Percentiles rank a stretch among this genome's conserved stretches.
Conservation (phyloP, 2,329 filamentous ascomycete genomes). For the Talaromyces funiculosus region DNA sequence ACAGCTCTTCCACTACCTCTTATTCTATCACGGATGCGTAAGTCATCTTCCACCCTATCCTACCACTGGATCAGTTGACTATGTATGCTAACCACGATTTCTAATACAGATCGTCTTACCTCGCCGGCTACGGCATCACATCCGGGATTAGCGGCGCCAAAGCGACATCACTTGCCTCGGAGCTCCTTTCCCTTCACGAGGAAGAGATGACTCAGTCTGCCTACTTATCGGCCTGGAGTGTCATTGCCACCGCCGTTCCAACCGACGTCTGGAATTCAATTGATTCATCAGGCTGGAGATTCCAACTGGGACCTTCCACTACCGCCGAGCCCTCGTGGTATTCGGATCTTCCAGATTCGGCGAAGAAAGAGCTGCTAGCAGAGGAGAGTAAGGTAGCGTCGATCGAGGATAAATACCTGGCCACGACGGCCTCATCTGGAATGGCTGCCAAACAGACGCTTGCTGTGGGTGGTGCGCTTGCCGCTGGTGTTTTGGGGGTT, state of each 20-base stretch:
- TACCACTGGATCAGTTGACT: not conserved
- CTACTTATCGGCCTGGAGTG: not conserved
- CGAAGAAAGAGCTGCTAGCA: not conserved
- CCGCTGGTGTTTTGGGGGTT: slow-evolving; percentile 7
- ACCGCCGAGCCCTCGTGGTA: slow-evolving; percentile 8
- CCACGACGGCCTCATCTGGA: not conserved
- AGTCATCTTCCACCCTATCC: not conserved
- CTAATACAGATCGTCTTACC: not conserved
- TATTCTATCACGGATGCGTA: not conserved
- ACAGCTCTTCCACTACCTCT: not conserved
- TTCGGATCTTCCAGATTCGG: slow-evolving; percentile 5
- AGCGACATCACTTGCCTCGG: slow-evolving; percentile 6
- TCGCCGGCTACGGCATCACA: slow-evolving; percentile 2
- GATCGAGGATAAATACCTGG: not conserved
- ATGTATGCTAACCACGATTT: not conserved
- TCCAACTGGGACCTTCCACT: not conserved
- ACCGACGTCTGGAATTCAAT: not conserved
- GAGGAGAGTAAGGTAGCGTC: slow-evolving; percentile 2
- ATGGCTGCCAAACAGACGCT: slow-evolving; percentile 6
- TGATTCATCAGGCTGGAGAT: not conserved
- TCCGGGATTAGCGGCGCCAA: slow-evolving; percentile 4
- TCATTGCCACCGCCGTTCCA: not conserved
- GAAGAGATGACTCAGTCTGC: not conserved
- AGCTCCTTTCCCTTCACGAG: not conserved
- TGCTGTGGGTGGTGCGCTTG: slow-evolving; percentile 1